Evolutionary conservation across 2,329 filamentous ascomycete genomes (phyloP), one percentile per base, ranked within the genome.

Genomic region (Mycogone perniciosa): DNA sequence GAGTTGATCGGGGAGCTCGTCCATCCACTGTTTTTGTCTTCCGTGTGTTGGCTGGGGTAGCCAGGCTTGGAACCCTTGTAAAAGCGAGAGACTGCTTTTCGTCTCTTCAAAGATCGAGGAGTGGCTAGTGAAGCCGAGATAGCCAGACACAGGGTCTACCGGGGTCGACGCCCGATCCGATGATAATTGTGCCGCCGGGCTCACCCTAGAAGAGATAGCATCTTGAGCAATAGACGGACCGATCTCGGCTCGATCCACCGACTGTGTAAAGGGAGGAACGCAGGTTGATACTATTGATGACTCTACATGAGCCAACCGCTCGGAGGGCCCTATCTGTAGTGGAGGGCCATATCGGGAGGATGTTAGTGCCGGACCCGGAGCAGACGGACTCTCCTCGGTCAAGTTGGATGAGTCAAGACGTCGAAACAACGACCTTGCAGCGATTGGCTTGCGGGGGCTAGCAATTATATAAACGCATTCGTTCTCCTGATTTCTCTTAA

Each of bases 111-210:
- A 71, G 26, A 74, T 69, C 10, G 66, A 63, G 44, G 63, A 69
- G 54, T 71, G 71, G 50, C 70, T 74, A 2, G 71, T 74, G 56
- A 68, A 72, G 48, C 72, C 72, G n/a, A 75, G 63, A 60, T 74
- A 74, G 1, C 72, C 73, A 10, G 59, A 50, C 4, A 48, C 42
- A 10, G 56, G 51, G 8, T 40, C 43, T 10, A 43, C 11, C 6
- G 46, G 53, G 6, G 35, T 47, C 5, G 53, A 37, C 6, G 51
- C 47, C 40, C 33, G 33, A 35, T 35, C 33, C 11, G 33, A 35
- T 35, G 33, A 35, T 11, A 11, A 7, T 35, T 35, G 33, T 20
- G 3, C 20, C n/a, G 29, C 42, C 13, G 42, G 29, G 6, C 29
- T 44, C n/a, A 29, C 30, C n/a, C 30, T 44, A 7, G 42, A 31